Evolutionary conservation across 169 alveolate species (phyloP).

Genomic region (Sarcocystis neurona): DNA sequence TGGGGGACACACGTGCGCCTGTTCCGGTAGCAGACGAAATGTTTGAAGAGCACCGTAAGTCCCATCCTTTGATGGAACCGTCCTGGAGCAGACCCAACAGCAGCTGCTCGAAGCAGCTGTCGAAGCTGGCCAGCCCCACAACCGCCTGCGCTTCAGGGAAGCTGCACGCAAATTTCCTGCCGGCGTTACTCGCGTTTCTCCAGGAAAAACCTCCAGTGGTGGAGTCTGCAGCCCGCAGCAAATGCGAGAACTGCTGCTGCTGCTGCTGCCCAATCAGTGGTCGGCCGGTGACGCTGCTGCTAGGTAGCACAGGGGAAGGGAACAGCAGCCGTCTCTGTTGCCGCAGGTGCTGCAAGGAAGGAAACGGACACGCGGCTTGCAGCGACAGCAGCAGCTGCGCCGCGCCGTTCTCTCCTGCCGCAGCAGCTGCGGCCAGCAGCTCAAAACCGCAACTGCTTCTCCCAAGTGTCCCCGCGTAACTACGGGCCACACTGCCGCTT

Average conservation of each 20-base stretch:
- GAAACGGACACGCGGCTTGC: not conserved
- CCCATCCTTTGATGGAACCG: constrained; percentile 46
- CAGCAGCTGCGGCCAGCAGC: constrained; percentile 29
- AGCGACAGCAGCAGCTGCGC: too few species aligned
- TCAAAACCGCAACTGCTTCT: too few species aligned
- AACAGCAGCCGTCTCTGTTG: constrained; percentile 5
- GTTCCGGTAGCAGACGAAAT: too few species aligned
- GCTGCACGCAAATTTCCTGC: constrained; percentile 46
- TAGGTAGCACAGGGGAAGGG: constrained; percentile 23
- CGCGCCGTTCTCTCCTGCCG: constrained; percentile 44
- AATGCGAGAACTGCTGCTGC: constrained; percentile 33
- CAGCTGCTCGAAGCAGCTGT: constrained; percentile 52
- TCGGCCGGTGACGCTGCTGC: constrained; percentile 14
- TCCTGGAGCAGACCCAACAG: constrained; percentile 27
- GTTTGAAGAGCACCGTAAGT: constrained; percentile 30
- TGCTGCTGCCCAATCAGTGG: constrained; percentile 25
- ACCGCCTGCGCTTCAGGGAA: constrained; percentile 16
- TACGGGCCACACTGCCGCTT: too few species aligned
- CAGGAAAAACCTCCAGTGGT: too few species aligned
- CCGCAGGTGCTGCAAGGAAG: constrained; percentile 45
- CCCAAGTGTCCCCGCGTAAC: too few species aligned
- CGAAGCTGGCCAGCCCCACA: constrained; percentile 31
- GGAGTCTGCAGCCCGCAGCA: too few species aligned
- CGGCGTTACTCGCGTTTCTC: too few species aligned
- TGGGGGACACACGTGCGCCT: too few species aligned